phyloP scores from a whole-genome alignment of 371 early-diverging fungal genomes.

The Globomyces sp. region DNA sequence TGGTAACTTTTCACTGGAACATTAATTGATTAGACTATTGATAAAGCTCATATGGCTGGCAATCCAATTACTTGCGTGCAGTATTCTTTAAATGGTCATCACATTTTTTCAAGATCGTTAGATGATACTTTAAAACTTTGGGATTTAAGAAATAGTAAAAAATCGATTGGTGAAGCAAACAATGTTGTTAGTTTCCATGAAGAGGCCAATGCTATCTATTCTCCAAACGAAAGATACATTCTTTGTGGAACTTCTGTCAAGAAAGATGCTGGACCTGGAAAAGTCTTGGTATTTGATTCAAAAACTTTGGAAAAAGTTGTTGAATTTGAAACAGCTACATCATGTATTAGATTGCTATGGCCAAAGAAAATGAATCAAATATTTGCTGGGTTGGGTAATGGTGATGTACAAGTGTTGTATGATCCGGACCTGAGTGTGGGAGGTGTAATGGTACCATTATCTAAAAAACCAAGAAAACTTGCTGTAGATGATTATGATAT shows the following conservation, averaged over 20 bases:
- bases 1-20: conserved; percentile 18
- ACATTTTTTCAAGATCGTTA: conserved; percentile 73
- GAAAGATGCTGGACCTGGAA: conserved; percentile 66
- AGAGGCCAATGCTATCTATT: conserved; percentile 83
- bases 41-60: conserved; percentile 69
- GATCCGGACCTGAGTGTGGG: conserved; percentile 67
- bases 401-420: conserved; percentile 73
- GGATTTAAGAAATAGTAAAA: conserved; percentile 78
- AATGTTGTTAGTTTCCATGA: conserved; percentile 67
- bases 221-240: conserved; percentile 75
- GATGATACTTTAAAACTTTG: conserved; percentile 92
- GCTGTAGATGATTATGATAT: conserved; percentile 60
- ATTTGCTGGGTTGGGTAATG: conserved; percentile 73
- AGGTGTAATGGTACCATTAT: conserved; percentile 74
- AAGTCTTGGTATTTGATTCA: conserved; percentile 67
- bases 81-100: conserved; percentile 64
- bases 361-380: conserved; percentile 83
- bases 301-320: conserved; percentile 57
- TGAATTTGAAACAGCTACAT: conserved; percentile 22
- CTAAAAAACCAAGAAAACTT: conserved; percentile 62
- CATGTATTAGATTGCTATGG: conserved; percentile 79
- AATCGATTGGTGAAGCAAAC: conserved; percentile 60
- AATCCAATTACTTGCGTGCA: conserved; percentile 65
- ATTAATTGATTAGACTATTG: conserved; percentile 46
- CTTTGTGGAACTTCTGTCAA: conserved; percentile 56